These are phyloP conservation scores for Liriodendron chinense DNA, from an alignment of 164 flowering plant species.

Conservation along the genomic window DNA sequence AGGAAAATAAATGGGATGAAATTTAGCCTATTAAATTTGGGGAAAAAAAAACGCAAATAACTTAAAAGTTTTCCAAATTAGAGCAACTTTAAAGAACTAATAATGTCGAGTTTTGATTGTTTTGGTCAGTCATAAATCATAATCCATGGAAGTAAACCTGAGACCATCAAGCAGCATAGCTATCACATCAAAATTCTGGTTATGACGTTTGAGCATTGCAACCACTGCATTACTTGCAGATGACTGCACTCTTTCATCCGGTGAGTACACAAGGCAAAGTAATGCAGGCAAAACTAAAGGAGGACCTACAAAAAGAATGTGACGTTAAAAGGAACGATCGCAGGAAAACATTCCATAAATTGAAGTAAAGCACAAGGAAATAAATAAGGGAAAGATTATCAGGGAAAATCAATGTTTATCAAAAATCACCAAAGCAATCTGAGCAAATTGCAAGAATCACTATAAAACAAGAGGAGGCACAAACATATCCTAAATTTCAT, in stretches of 20 bases:
- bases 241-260: slow-evolving; percentile 30
- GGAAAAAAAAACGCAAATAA: neutral
- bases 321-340: neutral
- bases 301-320: slow-evolving; percentile 41
- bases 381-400: neutral
- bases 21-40: neutral
- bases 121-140: neutral
- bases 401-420: too few relatives aligned
- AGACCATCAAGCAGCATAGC: slow-evolving; percentile 65
- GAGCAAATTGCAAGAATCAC: too few relatives aligned
- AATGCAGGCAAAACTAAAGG: slow-evolving; percentile 58
- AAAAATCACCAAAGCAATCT: too few relatives aligned
- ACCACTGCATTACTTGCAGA: slow-evolving; percentile 44
- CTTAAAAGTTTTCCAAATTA: neutral
- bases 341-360: neutral
- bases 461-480: too few relatives aligned
- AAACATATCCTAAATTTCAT: too few relatives aligned
- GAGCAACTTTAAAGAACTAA: neutral
- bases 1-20: neutral
- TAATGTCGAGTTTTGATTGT: neutral
- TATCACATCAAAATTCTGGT: slow-evolving; percentile 45
- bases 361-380: neutral
- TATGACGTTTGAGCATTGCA: slow-evolving; percentile 52
- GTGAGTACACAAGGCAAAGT: slow-evolving; percentile 38
- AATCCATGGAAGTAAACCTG: slow-evolving; percentile 33